A percentile compares a stretch with the other conserved stretches of the same genome.
These are phyloP conservation scores for Saccharomycopsis babjevae DNA, from an alignment of 805 yeast genomes.

Conservation along the genomic window DNA sequence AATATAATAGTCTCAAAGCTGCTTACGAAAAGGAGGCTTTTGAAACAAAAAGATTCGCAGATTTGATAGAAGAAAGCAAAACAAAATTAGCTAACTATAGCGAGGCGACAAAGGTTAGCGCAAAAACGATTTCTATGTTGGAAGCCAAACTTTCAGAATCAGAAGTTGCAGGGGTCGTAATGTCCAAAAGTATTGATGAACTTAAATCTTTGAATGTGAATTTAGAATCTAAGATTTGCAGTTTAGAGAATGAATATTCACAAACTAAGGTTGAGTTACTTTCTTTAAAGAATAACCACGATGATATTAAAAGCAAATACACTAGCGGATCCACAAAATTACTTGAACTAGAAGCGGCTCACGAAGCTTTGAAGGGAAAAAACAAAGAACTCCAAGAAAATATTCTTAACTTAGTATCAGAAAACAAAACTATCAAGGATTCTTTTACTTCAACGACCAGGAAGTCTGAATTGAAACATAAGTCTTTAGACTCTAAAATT, in stretches of 20 bases:
- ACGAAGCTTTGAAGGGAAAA: constrained; percentile 2
- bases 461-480: background rate
- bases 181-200: background rate
- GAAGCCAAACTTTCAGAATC: background rate
- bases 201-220: background rate
- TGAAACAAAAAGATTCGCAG: background rate
- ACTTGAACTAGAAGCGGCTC: constrained; percentile 8
- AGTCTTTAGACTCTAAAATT: background rate
- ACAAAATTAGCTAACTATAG: background rate
- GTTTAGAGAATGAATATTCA: background rate
- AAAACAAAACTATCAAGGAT: background rate
- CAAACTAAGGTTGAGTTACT: background rate
- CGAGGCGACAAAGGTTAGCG: background rate
- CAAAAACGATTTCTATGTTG: background rate
- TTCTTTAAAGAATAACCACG: background rate
- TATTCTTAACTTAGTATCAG: background rate
- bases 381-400: background rate
- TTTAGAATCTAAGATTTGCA: background rate
- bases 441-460: background rate
- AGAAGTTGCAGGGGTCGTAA: background rate
- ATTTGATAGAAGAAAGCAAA: background rate
- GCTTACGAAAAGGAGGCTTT: background rate
- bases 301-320: constrained; percentile 4
- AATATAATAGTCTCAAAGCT: background rate
- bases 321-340: constrained; percentile 9